Conservation (phyloP, 164 flowering plant genomes). For the Annona squamosa region DNA sequence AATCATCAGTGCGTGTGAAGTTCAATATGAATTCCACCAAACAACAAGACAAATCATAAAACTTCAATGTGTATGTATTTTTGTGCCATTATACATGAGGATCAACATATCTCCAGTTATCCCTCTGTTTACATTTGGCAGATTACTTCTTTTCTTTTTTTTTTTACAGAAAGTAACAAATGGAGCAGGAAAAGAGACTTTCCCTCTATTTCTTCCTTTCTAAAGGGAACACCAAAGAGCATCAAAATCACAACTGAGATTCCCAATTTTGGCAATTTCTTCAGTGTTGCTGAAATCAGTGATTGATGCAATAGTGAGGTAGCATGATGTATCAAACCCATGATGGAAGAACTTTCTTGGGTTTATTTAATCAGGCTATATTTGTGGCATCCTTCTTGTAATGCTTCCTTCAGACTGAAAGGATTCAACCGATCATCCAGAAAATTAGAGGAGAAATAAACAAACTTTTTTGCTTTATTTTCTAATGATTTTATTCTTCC, state of each 20-base stretch:
- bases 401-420: not conserved
- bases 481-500: slow-evolving; percentile 14
- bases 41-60: not conserved
- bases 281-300: slow-evolving; percentile 31
- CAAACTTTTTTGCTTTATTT: slow-evolving; percentile 12
- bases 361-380: slow-evolving; percentile 31
- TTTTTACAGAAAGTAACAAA: not conserved
- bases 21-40: not conserved
- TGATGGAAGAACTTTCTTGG: slow-evolving; percentile 21
- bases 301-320: slow-evolving; percentile 40
- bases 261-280: slow-evolving; percentile 37
- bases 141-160: not conserved
- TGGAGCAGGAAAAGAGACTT: not conserved
- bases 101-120: not conserved
- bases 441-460: not conserved
- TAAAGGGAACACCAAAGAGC: slow-evolving; percentile 18
- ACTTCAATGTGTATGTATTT: not conserved
- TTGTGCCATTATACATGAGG: not conserved
- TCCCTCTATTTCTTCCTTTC: not conserved
- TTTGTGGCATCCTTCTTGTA: not conserved
- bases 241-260: slow-evolving; percentile 26
- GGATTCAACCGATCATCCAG: not conserved
- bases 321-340: slow-evolving; percentile 40
- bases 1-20: not conserved
- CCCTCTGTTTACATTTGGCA: not conserved